A percentile compares a stretch with the other conserved stretches of the same genome.
Conservation (phyloP, 371 early-diverging fungal species). For the Dichotomocladium elegans region DNA sequence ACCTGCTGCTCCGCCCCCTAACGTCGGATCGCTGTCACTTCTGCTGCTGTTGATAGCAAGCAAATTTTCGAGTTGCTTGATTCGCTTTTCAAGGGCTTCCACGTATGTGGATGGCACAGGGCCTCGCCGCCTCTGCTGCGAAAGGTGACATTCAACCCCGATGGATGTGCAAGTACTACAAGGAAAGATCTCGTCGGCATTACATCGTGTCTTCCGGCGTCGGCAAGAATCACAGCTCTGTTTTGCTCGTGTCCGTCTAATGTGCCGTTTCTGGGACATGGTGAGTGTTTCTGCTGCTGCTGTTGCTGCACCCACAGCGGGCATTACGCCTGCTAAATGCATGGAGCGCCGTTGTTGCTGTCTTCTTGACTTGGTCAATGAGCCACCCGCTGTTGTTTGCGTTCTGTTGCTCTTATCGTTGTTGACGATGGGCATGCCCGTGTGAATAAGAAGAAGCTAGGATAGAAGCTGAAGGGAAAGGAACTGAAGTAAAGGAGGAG, state of each 20-base stretch:
- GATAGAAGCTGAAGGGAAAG: no score
- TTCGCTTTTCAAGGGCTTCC: slow-evolving; percentile 21
- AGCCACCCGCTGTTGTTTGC: no score
- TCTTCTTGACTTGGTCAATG: no score
- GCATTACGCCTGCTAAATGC: no score
- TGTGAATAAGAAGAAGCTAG: no score
- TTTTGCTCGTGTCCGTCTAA: slow-evolving; percentile 17
- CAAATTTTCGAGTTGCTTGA: slow-evolving; percentile 23
- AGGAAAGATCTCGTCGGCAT: slow-evolving; percentile 22
- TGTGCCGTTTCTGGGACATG: background rate
- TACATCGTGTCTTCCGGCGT: slow-evolving; percentile 13
- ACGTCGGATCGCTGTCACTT: no score
- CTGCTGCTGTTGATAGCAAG: background rate
- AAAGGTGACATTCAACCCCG: slow-evolving; percentile 21
- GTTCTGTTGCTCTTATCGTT: no score
- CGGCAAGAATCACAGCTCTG: slow-evolving; percentile 19
- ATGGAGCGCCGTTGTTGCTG: background rate
- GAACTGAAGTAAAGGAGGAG: no score
- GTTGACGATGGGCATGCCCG: no score
- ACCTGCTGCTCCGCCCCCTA: background rate
- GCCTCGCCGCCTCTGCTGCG: slow-evolving; percentile 35
- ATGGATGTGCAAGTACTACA: slow-evolving; percentile 28
- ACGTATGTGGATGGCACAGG: slow-evolving; percentile 24
- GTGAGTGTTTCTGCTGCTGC: background rate
- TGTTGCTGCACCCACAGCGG: no score